These are phyloP conservation scores for Astrothelium macrocarpum DNA, from an alignment of 495 filamentous ascomycete species.

Conservation along the genomic window DNA sequence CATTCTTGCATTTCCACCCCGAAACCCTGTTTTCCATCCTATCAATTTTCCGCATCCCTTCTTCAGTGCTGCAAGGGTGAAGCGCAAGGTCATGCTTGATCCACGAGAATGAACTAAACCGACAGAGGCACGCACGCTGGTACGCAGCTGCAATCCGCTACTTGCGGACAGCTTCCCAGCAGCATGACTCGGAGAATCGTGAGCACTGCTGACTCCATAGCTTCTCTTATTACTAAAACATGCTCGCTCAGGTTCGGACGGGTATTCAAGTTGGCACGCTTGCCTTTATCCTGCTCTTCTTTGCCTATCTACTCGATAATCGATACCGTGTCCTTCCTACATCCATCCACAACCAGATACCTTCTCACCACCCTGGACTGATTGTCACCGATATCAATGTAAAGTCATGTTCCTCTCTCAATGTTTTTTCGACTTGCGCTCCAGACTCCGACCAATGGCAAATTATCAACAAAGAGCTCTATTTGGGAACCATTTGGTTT, in stretches of 20 bases:
- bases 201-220: conserved; percentile 4
- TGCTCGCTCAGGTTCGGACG: conserved; percentile 57
- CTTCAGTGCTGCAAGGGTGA: not conserved
- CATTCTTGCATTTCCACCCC: not conserved
- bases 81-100: not conserved
- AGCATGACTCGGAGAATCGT: conserved; percentile 41
- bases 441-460: conserved; percentile 70
- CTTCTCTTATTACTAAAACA: not conserved
- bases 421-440: conserved; percentile 68
- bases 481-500: conserved; percentile 62
- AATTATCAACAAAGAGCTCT: conserved; percentile 85
- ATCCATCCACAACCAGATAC: conserved; percentile 43
- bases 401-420: conserved; percentile 61
- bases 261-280: conserved; percentile 67
- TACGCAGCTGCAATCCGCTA: conserved; percentile 7
- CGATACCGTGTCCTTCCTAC: conserved; percentile 45
- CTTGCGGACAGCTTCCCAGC: not conserved
- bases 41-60: not conserved
- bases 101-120: not conserved
- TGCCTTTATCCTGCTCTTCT: conserved; percentile 52
- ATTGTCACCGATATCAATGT: conserved; percentile 81
- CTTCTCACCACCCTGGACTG: conserved; percentile 45
- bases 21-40: not conserved
- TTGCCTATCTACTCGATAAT: conserved; percentile 30
- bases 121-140: conserved; percentile 1